Evolutionary conservation across 73 alveolate genomes (phyloP).

Genomic region (Tetrahymena thermophila): DNA sequence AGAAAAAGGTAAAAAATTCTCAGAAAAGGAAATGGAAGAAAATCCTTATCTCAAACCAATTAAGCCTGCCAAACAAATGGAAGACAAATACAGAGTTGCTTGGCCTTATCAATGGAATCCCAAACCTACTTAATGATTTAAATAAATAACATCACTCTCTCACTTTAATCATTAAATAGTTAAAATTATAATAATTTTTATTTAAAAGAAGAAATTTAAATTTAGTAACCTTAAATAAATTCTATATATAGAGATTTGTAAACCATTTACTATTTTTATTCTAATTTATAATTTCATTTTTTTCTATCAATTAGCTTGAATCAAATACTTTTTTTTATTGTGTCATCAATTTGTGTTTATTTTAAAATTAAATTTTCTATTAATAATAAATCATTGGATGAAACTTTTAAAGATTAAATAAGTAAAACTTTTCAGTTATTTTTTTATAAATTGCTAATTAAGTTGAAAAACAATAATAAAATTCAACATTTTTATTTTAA

Average conservation of each 20-base stretch:
- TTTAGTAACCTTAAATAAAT: neutral
- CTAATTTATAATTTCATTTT: neutral
- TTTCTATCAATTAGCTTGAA: neutral
- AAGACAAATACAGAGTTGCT: neutral
- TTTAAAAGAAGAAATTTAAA: neutral
- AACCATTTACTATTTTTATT: neutral
- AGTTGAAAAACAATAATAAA: no score
- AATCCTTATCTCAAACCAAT: neutral
- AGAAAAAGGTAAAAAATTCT: neutral
- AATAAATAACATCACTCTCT: neutral
- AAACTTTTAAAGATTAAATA: no score
- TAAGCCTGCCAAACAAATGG: neutral
- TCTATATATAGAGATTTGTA: neutral
- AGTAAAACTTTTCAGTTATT: no score
- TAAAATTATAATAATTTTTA: neutral
- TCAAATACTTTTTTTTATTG: no score
- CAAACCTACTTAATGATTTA: neutral
- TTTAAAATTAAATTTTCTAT: no score
- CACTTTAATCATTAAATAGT: neutral
- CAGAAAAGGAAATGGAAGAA: neutral
- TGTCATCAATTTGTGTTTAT: no score
- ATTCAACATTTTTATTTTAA: no score
- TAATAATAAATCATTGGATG: no score
- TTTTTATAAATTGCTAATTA: no score
- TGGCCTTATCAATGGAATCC: slow-evolving; percentile 2